Percentiles rank a stretch among this genome's conserved stretches.
phyloP scores from a whole-genome alignment of 768 basidiomycete species.

The Mycena amicta region DNA sequence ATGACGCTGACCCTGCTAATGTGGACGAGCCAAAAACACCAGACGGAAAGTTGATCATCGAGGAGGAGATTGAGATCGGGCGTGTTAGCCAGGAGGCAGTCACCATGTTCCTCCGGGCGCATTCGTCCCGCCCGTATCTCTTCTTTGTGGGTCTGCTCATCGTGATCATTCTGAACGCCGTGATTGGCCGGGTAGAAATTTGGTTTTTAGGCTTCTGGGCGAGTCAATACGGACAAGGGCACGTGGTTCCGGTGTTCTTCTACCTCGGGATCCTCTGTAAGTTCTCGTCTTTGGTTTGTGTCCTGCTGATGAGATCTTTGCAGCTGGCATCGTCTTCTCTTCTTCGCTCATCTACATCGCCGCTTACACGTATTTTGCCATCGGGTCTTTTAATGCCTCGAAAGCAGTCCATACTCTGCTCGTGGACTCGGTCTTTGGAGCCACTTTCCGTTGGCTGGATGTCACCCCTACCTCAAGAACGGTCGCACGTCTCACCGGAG shows the following conservation, averaged over 20 bases:
- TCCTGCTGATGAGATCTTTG: background rate
- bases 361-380: background rate
- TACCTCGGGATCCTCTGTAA: slow-evolving; percentile 29
- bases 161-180: slow-evolving; percentile 30
- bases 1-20: slow-evolving; percentile 2
- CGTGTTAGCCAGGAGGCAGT: slow-evolving; percentile 48
- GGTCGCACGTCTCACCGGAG: slow-evolving; percentile 66
- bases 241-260: slow-evolving; percentile 33
- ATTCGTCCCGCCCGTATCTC: slow-evolving; percentile 27
- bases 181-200: slow-evolving; percentile 33
- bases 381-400: slow-evolving; percentile 52
- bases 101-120: background rate
- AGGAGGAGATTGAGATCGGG: slow-evolving; percentile 63
- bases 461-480: slow-evolving; percentile 54
- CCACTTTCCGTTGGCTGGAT: slow-evolving; percentile 52
- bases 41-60: slow-evolving; percentile 59
- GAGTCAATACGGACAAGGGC: slow-evolving; percentile 36
- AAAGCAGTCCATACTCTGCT: slow-evolving; percentile 54
- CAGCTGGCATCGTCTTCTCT: slow-evolving; percentile 19
- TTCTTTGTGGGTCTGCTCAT: slow-evolving; percentile 36
- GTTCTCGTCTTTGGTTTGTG: background rate
- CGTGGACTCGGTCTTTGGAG: slow-evolving; percentile 54
- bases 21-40: slow-evolving; percentile 22
- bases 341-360: slow-evolving; percentile 16
- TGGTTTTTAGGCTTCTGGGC: slow-evolving; percentile 51